Evolutionary conservation across 169 alveolate genomes (phyloP).

Genomic region (Perkinsus marinus): DNA sequence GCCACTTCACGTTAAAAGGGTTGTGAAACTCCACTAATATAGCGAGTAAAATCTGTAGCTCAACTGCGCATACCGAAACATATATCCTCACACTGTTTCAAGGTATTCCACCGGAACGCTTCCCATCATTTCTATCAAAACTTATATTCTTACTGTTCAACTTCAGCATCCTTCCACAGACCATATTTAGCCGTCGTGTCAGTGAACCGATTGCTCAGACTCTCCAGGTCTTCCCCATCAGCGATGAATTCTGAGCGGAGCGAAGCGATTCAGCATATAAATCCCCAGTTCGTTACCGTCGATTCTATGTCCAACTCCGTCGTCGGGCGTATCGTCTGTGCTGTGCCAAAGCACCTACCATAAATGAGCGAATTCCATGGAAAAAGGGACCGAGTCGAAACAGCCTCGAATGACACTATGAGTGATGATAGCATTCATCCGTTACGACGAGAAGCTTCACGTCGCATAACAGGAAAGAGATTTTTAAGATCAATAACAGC

Average conservation of each 20-base stretch:
- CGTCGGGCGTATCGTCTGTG: background rate
- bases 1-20: too few relatives aligned
- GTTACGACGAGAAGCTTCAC: too few relatives aligned
- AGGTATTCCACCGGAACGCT: background rate
- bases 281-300: background rate
- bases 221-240: background rate
- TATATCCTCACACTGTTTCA: too few relatives aligned
- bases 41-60: too few relatives aligned
- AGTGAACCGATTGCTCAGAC: background rate
- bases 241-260: background rate
- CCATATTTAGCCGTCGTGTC: background rate
- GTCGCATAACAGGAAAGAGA: too few relatives aligned
- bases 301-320: background rate
- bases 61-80: too few relatives aligned
- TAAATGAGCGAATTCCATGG: background rate
- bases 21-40: too few relatives aligned
- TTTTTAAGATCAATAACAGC: too few relatives aligned
- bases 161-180: background rate
- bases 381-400: too few relatives aligned
- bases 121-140: background rate
- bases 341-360: background rate
- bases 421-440: too few relatives aligned
- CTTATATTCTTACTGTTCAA: background rate
- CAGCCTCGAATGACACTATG: too few relatives aligned
- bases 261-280: background rate